phyloP scores from a whole-genome alignment of 345 rosid genomes.

The Brassica rapa region DNA sequence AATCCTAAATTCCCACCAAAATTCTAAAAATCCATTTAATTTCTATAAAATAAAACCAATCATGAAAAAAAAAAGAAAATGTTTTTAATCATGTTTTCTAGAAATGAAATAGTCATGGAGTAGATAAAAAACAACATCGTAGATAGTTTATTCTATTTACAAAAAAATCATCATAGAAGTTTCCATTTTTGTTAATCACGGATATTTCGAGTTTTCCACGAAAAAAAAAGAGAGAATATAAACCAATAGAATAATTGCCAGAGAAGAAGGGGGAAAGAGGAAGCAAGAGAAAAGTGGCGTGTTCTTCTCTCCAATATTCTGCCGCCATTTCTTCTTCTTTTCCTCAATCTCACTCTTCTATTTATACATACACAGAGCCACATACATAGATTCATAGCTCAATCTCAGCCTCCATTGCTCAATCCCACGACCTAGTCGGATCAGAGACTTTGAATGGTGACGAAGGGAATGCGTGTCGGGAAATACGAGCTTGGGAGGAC shows the following conservation, averaged over 20 bases:
- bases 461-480: slow-evolving; percentile 66
- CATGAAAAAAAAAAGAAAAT: neutral
- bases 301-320: slow-evolving; percentile 4
- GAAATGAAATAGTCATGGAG: neutral
- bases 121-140: neutral
- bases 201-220: neutral
- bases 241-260: neutral
- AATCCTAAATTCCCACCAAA: neutral
- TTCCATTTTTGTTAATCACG: neutral
- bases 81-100: neutral
- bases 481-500: slow-evolving; percentile 87
- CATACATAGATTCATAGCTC: neutral
- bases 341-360: slow-evolving; percentile 5
- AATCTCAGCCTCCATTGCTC: neutral
- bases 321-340: neutral
- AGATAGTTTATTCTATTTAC: neutral
- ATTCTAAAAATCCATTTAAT: neutral
- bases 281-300: slow-evolving; percentile 27
- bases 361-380: neutral
- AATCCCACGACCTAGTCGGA: neutral
- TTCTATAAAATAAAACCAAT: no score
- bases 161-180: neutral
- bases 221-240: neutral
- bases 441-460: slow-evolving; percentile 34
- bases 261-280: neutral